phyloP scores from a whole-genome alignment of 1,139 yeast species.

The Pichia cactophila region DNA sequence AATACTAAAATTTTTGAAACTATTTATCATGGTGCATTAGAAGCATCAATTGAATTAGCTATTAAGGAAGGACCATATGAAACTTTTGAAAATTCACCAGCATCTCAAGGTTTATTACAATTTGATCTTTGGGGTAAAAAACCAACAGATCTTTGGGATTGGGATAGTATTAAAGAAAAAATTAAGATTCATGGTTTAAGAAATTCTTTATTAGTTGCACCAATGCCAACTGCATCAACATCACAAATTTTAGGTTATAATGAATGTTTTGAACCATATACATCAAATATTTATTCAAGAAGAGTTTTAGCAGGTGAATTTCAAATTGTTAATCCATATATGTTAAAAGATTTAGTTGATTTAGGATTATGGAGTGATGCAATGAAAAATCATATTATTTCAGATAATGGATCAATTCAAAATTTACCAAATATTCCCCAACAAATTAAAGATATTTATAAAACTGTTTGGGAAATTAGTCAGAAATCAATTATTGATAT shows the following conservation, averaged over 20 bases:
- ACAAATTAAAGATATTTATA: constrained; percentile 44
- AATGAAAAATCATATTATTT: constrained; percentile 45
- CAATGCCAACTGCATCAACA: constrained; percentile 62
- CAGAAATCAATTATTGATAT: constrained; percentile 50
- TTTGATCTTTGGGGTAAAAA: constrained; percentile 52
- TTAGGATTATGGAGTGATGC: constrained; percentile 49
- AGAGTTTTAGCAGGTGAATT: constrained; percentile 57
- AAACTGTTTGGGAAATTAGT: constrained; percentile 56
- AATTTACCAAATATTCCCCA: constrained; percentile 43
- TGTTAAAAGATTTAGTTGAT: constrained; percentile 46
- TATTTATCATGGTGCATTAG: constrained; percentile 52
- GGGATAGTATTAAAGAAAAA: constrained; percentile 44
- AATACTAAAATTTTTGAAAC: constrained; percentile 56
- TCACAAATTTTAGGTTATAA: constrained; percentile 55
- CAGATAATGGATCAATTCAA: constrained; percentile 51
- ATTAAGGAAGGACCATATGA: constrained; percentile 39
- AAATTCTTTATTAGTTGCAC: constrained; percentile 55
- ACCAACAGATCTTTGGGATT: constrained; percentile 50
- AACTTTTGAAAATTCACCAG: constrained; percentile 50
- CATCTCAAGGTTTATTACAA: constrained; percentile 49
- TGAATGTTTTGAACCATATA: constrained; percentile 58
- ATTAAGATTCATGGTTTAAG: constrained; percentile 43
- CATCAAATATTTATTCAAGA: constrained; percentile 52
- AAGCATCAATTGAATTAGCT: constrained; percentile 50
- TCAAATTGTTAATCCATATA: constrained; percentile 52